Evolutionary conservation across 306 rosid species (phyloP), one percentile per base, ranked within the genome.

Genomic region (Acacia melanoxylon): DNA sequence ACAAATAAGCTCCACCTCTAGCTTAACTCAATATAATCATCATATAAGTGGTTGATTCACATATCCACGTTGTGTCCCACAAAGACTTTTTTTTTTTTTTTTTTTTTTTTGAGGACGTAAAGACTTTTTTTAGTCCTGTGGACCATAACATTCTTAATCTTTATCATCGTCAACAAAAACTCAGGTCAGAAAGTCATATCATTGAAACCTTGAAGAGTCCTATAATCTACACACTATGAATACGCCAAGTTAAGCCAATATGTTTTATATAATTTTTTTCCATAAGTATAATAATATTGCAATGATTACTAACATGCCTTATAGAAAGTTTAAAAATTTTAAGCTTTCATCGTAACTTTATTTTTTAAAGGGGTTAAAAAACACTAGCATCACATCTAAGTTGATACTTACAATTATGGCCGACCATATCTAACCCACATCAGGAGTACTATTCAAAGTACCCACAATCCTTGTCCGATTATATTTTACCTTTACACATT

Each of bases 391-490:
- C 10, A 62, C 68, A 62, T 25, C 67, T 61, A 62, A 4, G 37
- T 13, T 27, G 33, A 25, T 13, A 27, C 17, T 81, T 74, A 20
- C 52, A 61, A 69, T 81, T 25, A 78, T 84, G 85, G 89, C 81
- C 85, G 87, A 86, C 85, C 87, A 65, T 83, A 74, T 80, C 62
- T 65, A 78, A 74, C 83, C 75, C 87, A 81, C 89, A 48, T 72
- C 10, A 20, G 33, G 61, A 68, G 80, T 78, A 65, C 69, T 63
- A 40, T 81, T 81, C 70, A 78, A 84, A 78, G 76, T 81, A 81
- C 88, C 70, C 31, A 78, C 63, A 72, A 71, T 76, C 82, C 52
- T 49, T 81, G 80, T 74, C 89, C 19, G 3, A 12, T 62, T 59
- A 59, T 6, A 49, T 74, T 74, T 86, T 63, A 29, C 49, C 52